These are phyloP conservation scores for Pyrus communis DNA, from an alignment of 306 rosid species.

Conservation along the genomic window DNA sequence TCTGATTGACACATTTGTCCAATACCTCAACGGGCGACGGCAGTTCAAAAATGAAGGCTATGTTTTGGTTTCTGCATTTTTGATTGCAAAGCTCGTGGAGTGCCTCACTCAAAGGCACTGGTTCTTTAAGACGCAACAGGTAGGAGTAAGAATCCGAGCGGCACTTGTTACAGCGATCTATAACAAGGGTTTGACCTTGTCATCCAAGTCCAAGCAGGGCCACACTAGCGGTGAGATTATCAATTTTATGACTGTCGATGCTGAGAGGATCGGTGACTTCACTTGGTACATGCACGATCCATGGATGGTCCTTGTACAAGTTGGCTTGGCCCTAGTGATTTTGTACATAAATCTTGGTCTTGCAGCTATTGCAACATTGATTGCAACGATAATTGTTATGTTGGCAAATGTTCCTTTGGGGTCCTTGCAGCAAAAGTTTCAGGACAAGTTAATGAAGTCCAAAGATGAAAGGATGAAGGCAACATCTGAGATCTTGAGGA, in stretches of 20 bases:
- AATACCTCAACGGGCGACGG: constrained; percentile 53
- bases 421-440: constrained; percentile 58
- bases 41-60: constrained; percentile 49
- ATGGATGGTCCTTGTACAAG: constrained; percentile 60
- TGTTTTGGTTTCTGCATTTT: constrained; percentile 44
- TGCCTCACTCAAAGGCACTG: constrained; percentile 56
- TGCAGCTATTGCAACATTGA: constrained; percentile 64
- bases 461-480: constrained; percentile 83
- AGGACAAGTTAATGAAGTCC: constrained; percentile 68
- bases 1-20: constrained; percentile 64
- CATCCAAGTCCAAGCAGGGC: constrained; percentile 48
- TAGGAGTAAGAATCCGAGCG: constrained; percentile 52
- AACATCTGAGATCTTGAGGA: constrained; percentile 66
- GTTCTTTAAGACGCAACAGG: constrained; percentile 51
- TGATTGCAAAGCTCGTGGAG: constrained; percentile 63
- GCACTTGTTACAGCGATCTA: constrained; percentile 54
- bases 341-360: constrained; percentile 65
- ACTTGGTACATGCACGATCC: constrained; percentile 63
- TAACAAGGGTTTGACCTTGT: constrained; percentile 58
- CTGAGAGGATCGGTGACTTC: constrained; percentile 60
- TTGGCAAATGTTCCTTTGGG: constrained; percentile 60
- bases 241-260: constrained; percentile 84
- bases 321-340: constrained; percentile 55
- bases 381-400: constrained; percentile 60
- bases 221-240: constrained; percentile 65